These are phyloP conservation scores for Carnegiea gigantea DNA, from an alignment of 179 eudicot genomes.

Conservation along the genomic window DNA sequence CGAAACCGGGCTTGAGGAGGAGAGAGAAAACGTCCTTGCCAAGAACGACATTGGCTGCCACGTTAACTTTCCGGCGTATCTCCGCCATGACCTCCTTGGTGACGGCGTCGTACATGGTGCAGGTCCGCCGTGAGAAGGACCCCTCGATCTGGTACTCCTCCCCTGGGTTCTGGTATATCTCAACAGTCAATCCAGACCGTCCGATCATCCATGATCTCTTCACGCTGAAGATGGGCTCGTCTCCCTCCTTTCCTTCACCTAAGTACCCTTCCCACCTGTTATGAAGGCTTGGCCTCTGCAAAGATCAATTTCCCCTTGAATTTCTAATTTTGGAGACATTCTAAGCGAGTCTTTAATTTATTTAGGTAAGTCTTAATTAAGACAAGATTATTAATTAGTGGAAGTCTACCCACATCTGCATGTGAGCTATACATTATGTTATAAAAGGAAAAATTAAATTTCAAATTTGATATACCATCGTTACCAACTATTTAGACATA, in stretches of 20 bases:
- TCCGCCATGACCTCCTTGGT: constrained; percentile 11
- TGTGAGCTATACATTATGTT: no score
- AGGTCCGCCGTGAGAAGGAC: constrained; percentile 3
- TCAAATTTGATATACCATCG: no score
- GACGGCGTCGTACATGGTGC: neutral
- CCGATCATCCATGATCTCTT: constrained; percentile 10
- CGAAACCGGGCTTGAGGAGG: neutral
- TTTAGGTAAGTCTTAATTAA: no score
- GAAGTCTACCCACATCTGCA: no score
- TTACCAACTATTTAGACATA: no score
- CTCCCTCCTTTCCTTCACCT: constrained; percentile 5
- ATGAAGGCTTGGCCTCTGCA: constrained; percentile 14
- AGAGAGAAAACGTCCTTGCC: constrained; percentile 9
- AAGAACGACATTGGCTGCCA: constrained; percentile 3
- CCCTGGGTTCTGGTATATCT: neutral
- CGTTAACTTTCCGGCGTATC: constrained; percentile 6
- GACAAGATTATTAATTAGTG: no score
- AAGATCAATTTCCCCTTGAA: neutral
- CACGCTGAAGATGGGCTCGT: constrained; percentile 3
- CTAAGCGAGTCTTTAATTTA: no score
- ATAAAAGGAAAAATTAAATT: no score
- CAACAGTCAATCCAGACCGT: constrained; percentile 5
- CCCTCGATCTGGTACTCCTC: constrained; percentile 12
- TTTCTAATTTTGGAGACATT: no score
- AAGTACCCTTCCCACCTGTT: constrained; percentile 10